Evolutionary conservation across 768 basidiomycete genomes (phyloP).

Genomic region (Hemileccinum rubropunctum): DNA sequence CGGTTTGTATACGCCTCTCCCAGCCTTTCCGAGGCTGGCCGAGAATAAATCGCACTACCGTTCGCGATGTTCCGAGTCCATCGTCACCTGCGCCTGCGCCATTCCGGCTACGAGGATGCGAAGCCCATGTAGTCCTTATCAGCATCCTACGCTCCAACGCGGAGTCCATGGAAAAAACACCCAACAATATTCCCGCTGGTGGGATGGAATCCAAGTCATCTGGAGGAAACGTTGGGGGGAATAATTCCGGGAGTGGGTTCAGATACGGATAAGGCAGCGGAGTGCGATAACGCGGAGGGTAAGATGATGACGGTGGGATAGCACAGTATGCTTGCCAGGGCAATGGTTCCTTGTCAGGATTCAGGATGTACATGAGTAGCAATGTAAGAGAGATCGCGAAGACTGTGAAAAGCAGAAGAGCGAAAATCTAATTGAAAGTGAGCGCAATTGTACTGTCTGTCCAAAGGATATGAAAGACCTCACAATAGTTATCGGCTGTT

Average conservation of each 20-base stretch:
- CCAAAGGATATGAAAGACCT: constrained; percentile 28
- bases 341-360: constrained; percentile 92
- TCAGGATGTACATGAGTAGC: constrained; percentile 86
- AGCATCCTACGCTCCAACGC: constrained; percentile 82
- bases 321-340: constrained; percentile 96
- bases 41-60: constrained; percentile 85
- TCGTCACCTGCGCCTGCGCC: constrained; percentile 70
- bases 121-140: constrained; percentile 88
- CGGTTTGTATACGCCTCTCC: constrained; percentile 76
- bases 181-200: constrained; percentile 84
- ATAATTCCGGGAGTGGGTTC: constrained; percentile 28
- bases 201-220: constrained; percentile 66
- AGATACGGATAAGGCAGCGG: constrained; percentile 39
- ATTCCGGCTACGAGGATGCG: constrained; percentile 71
- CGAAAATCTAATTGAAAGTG: constrained; percentile 50
- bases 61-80: constrained; percentile 74
- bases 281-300: constrained; percentile 42
- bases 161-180: constrained; percentile 87
- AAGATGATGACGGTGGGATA: constrained; percentile 49
- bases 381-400: constrained; percentile 85
- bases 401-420: constrained; percentile 71
- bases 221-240: constrained; percentile 63
- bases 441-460: constrained; percentile 11
- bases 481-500: constrained; percentile 79
- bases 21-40: constrained; percentile 79